Evolutionary conservation across 176 grass and related monocot genomes (phyloP), one percentile per base, ranked within the genome.

Genomic region (barley (Hordeum vulgare)): DNA sequence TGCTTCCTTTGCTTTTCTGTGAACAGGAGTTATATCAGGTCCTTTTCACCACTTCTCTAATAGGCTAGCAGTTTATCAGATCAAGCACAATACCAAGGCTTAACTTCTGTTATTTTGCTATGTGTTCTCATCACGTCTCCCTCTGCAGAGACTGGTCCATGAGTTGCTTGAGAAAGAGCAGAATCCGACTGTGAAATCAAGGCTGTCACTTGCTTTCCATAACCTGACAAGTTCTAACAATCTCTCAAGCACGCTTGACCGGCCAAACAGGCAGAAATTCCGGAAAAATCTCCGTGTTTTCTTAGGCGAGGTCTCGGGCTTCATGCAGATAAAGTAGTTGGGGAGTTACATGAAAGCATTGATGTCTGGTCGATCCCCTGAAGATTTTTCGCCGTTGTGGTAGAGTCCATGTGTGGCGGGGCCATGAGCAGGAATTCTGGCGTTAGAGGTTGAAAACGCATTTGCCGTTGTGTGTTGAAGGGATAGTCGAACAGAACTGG

Each of bases 1-100:
- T 95, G 35, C 89, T 98, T 91, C 91, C 96, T 75, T 87, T 98
- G 75, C 80, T 95, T 88, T 81, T 98, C 40, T 98, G 96, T 41
- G 93, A 98, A 77, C 96, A 94, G 37, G 93, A 88, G 11, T 57
- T 91, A 75, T 95, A 98, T 80, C 96, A 98, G 93, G 93, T 98
- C 70, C 60, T 21, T 61, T 66, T 41, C 40, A 13, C 11, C 53
- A 21, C 15, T 31, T 45, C 12, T 31, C 66, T 59, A 37, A 75
- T 69, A 12, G 51, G 59, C 18, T 60, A 39, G 40, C 37, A 21
- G 54, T 47, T 60, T 2, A 31, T 70, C 53, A 58, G 66, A 81
- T 71, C 36, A 25, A 41, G 28, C 58, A 7, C 33, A 74, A 24
- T 79, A 36, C 17, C 5, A 28, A 60, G 25, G 59, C 8, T 26